Conservation (phyloP, 257 asterid genomes). For the Salvia rosmarinus region DNA sequence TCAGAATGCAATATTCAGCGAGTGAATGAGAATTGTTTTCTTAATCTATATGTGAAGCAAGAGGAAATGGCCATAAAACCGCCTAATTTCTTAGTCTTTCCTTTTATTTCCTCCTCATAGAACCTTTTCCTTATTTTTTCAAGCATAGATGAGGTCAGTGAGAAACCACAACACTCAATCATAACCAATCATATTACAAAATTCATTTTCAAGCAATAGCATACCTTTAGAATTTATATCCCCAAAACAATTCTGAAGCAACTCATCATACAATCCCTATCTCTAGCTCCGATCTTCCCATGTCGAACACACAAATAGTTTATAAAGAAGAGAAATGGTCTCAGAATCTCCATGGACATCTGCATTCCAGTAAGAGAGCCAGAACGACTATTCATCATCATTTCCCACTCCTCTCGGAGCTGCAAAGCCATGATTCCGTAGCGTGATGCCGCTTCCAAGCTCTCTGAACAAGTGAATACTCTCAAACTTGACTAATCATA, state of each 20-base stretch:
- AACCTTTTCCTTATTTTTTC: conserved; percentile 10
- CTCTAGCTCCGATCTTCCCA: conserved; percentile 57
- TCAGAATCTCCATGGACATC: conserved; percentile 59
- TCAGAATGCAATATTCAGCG: background rate
- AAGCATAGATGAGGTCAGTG: background rate
- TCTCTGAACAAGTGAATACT: conserved; percentile 57
- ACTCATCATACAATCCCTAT: conserved; percentile 60
- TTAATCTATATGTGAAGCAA: background rate
- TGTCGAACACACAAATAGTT: conserved; percentile 53
- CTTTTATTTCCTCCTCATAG: background rate
- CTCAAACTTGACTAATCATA: background rate
- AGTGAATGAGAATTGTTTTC: background rate
- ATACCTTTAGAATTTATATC: conserved; percentile 68
- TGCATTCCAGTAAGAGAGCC: conserved; percentile 45
- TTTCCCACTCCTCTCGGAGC: conserved; percentile 76
- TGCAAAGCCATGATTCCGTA: conserved; percentile 53
- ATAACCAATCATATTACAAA: conserved; percentile 4
- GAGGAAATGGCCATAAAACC: background rate
- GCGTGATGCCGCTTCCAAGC: conserved; percentile 75
- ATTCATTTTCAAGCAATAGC: conserved; percentile 28
- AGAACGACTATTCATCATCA: conserved; percentile 47
- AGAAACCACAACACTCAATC: background rate
- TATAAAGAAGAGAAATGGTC: conserved; percentile 83
- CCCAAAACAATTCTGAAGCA: conserved; percentile 76
- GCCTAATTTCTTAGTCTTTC: background rate